Evolutionary conservation across 2,329 filamentous ascomycete species (phyloP).

Genomic region (Anthostomella pinea): DNA sequence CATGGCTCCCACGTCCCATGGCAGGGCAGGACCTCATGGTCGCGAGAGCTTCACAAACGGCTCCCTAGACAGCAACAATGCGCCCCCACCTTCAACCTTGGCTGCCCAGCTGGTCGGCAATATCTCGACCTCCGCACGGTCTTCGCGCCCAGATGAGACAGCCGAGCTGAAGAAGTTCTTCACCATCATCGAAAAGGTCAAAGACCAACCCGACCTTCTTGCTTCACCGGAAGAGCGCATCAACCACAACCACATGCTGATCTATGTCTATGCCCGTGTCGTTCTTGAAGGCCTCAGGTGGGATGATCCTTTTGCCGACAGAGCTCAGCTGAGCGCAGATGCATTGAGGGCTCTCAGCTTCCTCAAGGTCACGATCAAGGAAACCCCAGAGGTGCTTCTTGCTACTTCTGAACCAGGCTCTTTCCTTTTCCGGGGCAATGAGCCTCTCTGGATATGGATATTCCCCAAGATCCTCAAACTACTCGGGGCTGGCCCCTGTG

Average conservation of each 20-base stretch:
- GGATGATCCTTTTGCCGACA: slow-evolving; percentile 66
- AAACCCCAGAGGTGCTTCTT: slow-evolving; percentile 68
- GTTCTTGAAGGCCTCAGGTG: slow-evolving; percentile 68
- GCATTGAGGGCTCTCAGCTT: slow-evolving; percentile 74
- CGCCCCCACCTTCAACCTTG: slow-evolving; percentile 71
- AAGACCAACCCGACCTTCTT: slow-evolving; percentile 51
- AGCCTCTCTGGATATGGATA: slow-evolving; percentile 65
- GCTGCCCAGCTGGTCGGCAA: slow-evolving; percentile 85
- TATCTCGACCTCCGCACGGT: slow-evolving; percentile 63
- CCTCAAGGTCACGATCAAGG: slow-evolving; percentile 69
- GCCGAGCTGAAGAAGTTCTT: slow-evolving; percentile 73
- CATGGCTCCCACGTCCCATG: slow-evolving; percentile 33
- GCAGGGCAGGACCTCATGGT: slow-evolving; percentile 22
- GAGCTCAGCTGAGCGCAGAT: slow-evolving; percentile 53
- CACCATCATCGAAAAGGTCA: slow-evolving; percentile 52
- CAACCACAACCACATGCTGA: slow-evolving; percentile 78
- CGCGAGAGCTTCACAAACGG: slow-evolving; percentile 24
- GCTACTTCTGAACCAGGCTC: slow-evolving; percentile 39
- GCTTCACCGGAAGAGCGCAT: slow-evolving; percentile 63
- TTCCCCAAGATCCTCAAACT: slow-evolving; percentile 57
- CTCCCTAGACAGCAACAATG: slow-evolving; percentile 21
- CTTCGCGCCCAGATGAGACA: slow-evolving; percentile 62
- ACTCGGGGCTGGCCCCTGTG: slow-evolving; percentile 50
- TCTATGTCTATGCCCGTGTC: slow-evolving; percentile 79
- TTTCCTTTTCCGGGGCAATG: slow-evolving; percentile 52